Conservation (phyloP, 768 basidiomycete species). For the Chalciporus piperatus region DNA sequence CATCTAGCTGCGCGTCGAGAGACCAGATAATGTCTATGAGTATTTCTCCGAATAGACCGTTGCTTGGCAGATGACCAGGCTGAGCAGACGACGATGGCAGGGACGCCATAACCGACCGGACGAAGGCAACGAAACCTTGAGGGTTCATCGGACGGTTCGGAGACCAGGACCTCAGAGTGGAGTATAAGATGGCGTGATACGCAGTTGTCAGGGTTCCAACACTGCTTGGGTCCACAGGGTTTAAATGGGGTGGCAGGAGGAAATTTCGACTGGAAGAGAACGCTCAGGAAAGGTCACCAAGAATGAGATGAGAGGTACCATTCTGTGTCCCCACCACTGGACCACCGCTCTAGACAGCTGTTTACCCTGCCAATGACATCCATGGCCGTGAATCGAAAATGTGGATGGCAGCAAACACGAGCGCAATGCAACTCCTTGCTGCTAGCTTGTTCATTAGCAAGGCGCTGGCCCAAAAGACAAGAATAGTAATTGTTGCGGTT, state of each 20-base stretch:
- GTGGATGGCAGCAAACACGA: slow-evolving; percentile 12
- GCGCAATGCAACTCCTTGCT: slow-evolving; percentile 12
- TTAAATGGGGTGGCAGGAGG: slow-evolving; percentile 58
- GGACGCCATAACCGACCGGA: slow-evolving; percentile 55
- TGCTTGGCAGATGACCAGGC: slow-evolving; percentile 37
- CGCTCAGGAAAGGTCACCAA: slow-evolving; percentile 15
- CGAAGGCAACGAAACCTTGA: slow-evolving; percentile 56
- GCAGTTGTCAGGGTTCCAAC: slow-evolving; percentile 59
- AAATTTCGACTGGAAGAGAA: slow-evolving; percentile 51
- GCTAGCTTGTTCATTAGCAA: slow-evolving; percentile 8
- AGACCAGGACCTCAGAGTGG: slow-evolving; percentile 57
- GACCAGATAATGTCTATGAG: slow-evolving; percentile 84
- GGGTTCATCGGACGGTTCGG: slow-evolving; percentile 46
- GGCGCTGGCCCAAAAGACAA: slow-evolving; percentile 19
- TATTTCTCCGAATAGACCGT: slow-evolving; percentile 56
- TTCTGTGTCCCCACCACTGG: slow-evolving; percentile 56
- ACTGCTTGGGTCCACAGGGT: slow-evolving; percentile 50
- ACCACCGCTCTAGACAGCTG: slow-evolving; percentile 52
- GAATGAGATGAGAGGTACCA: slow-evolving; percentile 43
- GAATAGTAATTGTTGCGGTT: slow-evolving; percentile 23
- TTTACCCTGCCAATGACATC: slow-evolving; percentile 56
- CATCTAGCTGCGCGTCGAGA: slow-evolving; percentile 73
- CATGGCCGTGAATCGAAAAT: slow-evolving; percentile 39
- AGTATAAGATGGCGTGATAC: slow-evolving; percentile 66
- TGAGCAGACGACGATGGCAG: slow-evolving; percentile 64